Conservation (phyloP, 2,329 filamentous ascomycete genomes). For the Pleurostoma richardsiae region DNA sequence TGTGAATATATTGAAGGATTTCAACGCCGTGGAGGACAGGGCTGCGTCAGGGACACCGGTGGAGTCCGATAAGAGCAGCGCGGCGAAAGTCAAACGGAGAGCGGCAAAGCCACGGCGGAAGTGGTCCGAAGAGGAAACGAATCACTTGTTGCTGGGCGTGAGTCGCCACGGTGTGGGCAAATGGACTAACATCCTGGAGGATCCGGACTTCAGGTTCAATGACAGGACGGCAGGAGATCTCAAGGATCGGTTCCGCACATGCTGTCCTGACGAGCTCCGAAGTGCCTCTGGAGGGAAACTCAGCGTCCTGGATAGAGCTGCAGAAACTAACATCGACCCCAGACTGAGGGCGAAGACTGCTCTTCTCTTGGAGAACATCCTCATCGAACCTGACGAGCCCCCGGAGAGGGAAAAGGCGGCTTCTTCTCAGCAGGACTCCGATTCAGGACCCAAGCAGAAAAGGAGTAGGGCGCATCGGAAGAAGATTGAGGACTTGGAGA, state of each 20-base stretch:
- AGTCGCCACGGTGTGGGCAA: conserved; percentile 59
- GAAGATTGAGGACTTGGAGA: conserved; percentile 35
- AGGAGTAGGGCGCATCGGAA: conserved; percentile 36
- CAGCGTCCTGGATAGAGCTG: conserved; percentile 4
- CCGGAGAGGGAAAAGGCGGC: conserved; percentile 2
- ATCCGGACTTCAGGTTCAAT: conserved; percentile 56
- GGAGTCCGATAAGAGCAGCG: conserved; percentile 21
- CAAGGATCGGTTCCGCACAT: conserved; percentile 63
- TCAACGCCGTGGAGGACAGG: conserved; percentile 24
- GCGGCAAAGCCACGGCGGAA: conserved; percentile 54
- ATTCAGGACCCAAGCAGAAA: conserved; percentile 28
- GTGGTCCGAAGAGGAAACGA: conserved; percentile 63
- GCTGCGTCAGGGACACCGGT: conserved; percentile 7
- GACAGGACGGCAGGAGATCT: conserved; percentile 56
- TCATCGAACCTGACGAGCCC: conserved; percentile 41
- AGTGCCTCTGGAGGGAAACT: conserved; percentile 26
- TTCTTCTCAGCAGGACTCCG: conserved; percentile 14
- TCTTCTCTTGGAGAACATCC: conserved; percentile 49
- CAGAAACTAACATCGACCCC: conserved; percentile 14
- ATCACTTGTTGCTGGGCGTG: conserved; percentile 55
- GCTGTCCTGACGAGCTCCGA: conserved; percentile 57
- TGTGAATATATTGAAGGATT: conserved; percentile 36
- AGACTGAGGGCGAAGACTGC: conserved; percentile 39
- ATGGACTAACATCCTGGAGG: conserved; percentile 61
- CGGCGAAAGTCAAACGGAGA: conserved; percentile 43